Percentiles rank a stretch among this genome's conserved stretches.
Conservation (phyloP, 768 basidiomycete genomes). For the Psilocybe cubensis region DNA sequence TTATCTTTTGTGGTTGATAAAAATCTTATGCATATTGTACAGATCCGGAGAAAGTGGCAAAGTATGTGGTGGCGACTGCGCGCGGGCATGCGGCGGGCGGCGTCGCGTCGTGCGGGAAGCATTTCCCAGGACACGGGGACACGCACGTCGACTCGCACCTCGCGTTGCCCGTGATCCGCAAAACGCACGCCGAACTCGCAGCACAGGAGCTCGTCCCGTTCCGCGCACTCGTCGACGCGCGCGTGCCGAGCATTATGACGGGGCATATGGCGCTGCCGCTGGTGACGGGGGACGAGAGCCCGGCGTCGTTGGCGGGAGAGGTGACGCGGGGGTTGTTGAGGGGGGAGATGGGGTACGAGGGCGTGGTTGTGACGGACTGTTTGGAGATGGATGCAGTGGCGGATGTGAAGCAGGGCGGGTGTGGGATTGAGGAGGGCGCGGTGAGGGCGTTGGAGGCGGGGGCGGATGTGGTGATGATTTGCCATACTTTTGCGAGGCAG, state of each 20-base stretch:
- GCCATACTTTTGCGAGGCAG: slow-evolving; percentile 62
- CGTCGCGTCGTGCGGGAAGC: slow-evolving; percentile 67
- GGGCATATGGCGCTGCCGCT: slow-evolving; percentile 74
- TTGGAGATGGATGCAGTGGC: slow-evolving; percentile 78
- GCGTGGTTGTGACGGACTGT: slow-evolving; percentile 74
- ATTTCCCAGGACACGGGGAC: slow-evolving; percentile 78
- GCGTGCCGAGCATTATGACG: slow-evolving; percentile 66
- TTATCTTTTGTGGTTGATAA: neutral
- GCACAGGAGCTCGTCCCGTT: slow-evolving; percentile 65
- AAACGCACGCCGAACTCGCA: slow-evolving; percentile 44
- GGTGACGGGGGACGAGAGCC: slow-evolving; percentile 55
- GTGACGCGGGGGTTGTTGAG: slow-evolving; percentile 60
- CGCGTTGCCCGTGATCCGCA: slow-evolving; percentile 62
- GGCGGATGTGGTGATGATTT: slow-evolving; percentile 77
- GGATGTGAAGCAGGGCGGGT: slow-evolving; percentile 43
- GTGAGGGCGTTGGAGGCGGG: slow-evolving; percentile 63
- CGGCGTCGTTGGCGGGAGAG: slow-evolving; percentile 58
- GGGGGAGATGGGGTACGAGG: slow-evolving; percentile 51
- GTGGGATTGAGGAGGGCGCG: slow-evolving; percentile 56
- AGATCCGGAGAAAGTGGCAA: slow-evolving; percentile 60
- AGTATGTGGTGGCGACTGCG: slow-evolving; percentile 50
- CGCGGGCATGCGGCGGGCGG: slow-evolving; percentile 50
- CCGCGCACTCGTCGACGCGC: slow-evolving; percentile 40
- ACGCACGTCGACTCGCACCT: slow-evolving; percentile 75
- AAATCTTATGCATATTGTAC: neutral